phyloP scores from a whole-genome alignment of 2,329 filamentous ascomycete genomes.

The Catunica adiposa region DNA sequence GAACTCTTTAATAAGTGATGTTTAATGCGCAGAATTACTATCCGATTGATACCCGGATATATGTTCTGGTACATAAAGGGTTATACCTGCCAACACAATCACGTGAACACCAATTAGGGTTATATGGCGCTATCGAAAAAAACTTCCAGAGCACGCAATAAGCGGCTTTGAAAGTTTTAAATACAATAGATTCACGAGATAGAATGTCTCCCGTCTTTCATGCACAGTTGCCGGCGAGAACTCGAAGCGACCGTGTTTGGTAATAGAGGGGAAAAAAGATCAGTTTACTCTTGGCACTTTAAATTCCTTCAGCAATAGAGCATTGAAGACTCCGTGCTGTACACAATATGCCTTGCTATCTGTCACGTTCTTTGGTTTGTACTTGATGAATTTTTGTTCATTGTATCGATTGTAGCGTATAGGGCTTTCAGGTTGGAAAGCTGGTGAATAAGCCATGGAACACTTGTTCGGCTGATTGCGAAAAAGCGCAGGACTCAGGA shows the following conservation, averaged over 20 bases:
- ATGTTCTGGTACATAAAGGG: no score
- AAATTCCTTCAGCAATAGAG: slow-evolving; percentile 40
- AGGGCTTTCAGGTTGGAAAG: background rate
- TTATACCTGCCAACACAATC: no score
- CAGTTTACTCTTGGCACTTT: slow-evolving; percentile 35
- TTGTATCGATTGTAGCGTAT: no score
- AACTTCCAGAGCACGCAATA: background rate
- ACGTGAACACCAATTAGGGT: background rate
- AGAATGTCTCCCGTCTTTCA: slow-evolving; percentile 36
- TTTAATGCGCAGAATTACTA: no score
- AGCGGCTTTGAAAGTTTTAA: background rate
- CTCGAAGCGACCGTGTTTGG: slow-evolving; percentile 35
- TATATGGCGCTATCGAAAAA: background rate
- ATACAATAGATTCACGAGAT: background rate
- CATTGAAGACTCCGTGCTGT: slow-evolving; percentile 37
- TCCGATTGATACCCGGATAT: no score
- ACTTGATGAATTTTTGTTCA: no score
- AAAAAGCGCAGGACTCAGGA: background rate
- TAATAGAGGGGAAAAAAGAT: slow-evolving; percentile 31
- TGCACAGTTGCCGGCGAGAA: slow-evolving; percentile 31
- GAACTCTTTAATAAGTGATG: no score
- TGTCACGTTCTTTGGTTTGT: background rate
- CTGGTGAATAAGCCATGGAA: background rate
- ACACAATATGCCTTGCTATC: slow-evolving; percentile 41
- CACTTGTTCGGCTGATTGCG: background rate